Evolutionary conservation across 2,329 filamentous ascomycete species (phyloP), one percentile per base, ranked within the genome.

Genomic region (Diaporthe vaccinii): DNA sequence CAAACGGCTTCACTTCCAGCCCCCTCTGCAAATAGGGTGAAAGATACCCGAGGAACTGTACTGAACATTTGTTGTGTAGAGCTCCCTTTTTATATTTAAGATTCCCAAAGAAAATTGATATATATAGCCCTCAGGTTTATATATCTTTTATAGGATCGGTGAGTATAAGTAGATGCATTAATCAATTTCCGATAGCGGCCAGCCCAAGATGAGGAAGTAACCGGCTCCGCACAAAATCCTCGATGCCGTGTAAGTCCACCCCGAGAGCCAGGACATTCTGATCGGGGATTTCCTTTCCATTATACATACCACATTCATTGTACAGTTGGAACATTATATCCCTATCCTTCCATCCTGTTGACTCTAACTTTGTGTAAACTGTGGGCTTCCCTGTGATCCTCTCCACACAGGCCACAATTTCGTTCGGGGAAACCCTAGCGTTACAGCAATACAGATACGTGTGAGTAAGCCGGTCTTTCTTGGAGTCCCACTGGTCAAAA

Each of bases 131-230:
- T 36, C 34, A 36, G 34, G 34, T 5, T 8, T 36, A 36, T 36
- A 36, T 36, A 8, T 36, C 4, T 8, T 36, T 14, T 39, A 14
- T 3, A 39, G 36, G 36, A 39, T 39, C 36, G 10, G 36, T 39
- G 12, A 39, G 14, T 12, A 12, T 14, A 39, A 39, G 36, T 39
- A 17, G 15, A 49, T 49, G 7, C 20, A 49, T 49, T 7, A 4
- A 49, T 49, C 20, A 55, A 28, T 15, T n/a, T 39, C 57, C 57
- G 8, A 39, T 51, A 34, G 58, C 44, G 51, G 49, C 55, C n/a
- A 74, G 51, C 8, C 75, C 74, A 9, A 75, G 74, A 28, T 75
- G 69, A 31, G 74, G 74, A 25, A 75, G 51, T 22, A 75, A 25
- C 41, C 68, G 57, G 31, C 51, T 68, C 4, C 69, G 51, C 10